A percentile compares a stretch with the other conserved stretches of the same genome.
phyloP scores from a whole-genome alignment of 2,329 filamentous ascomycete species.

The Diplocarpon rosae region DNA sequence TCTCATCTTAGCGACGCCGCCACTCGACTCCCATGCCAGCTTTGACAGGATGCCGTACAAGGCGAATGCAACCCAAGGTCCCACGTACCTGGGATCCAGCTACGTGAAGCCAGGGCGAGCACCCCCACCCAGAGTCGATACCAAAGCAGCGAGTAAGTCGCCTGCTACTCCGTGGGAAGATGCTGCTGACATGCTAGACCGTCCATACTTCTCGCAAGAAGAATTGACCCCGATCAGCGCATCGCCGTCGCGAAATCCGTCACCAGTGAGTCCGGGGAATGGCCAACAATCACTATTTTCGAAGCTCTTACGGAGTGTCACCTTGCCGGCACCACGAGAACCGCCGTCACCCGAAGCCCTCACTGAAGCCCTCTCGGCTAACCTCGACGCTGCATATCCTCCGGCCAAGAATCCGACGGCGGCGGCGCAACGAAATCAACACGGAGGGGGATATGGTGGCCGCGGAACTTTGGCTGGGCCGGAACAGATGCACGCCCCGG shows the following conservation, averaged over 20 bases:
- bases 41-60: constrained; percentile 20
- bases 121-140: constrained; percentile 39
- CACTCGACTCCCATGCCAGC: constrained; percentile 19
- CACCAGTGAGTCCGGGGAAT: constrained; percentile 48
- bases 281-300: constrained; percentile 32
- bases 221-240: constrained; percentile 55
- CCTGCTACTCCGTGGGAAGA: background rate
- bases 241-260: constrained; percentile 47
- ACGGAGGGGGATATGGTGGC: constrained; percentile 8
- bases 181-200: constrained; percentile 29
- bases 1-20: constrained; percentile 22
- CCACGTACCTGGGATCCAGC: constrained; percentile 6
- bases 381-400: constrained; percentile 42
- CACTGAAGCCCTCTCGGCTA: constrained; percentile 32
- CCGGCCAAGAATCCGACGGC: constrained; percentile 37
- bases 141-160: constrained; percentile 40
- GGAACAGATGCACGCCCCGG: constrained; percentile 35
- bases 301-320: constrained; percentile 28
- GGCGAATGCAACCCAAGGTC: constrained; percentile 16
- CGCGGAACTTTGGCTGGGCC: constrained; percentile 21
- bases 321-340: constrained; percentile 28
- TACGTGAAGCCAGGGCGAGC: constrained; percentile 30
- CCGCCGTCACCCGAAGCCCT: constrained; percentile 34
- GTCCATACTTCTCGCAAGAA: constrained; percentile 41
- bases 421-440: constrained; percentile 15